These are phyloP conservation scores for Penicillium dipodomyicola DNA, from an alignment of 495 filamentous ascomycete species.

Conservation along the genomic window DNA sequence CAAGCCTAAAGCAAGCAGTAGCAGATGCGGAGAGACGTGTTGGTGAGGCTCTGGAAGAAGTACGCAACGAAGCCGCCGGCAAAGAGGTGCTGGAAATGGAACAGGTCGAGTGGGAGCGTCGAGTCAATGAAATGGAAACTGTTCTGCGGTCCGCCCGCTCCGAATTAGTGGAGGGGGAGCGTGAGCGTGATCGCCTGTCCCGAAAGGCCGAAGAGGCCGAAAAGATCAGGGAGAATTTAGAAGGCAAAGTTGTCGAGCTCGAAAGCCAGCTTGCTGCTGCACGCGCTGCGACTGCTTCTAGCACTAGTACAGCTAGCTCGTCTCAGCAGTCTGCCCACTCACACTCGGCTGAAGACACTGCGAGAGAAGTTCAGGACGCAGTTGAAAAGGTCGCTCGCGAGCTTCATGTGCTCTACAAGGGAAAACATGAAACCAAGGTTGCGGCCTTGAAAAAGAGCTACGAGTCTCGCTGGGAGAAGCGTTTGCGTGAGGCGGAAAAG, in stretches of 20 bases:
- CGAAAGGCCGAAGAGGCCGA: constrained; percentile 73
- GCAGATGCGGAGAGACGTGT: constrained; percentile 88
- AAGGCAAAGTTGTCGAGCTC: constrained; percentile 56
- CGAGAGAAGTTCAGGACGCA: constrained; percentile 70
- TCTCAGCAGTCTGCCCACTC: constrained; percentile 18
- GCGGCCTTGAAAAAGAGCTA: constrained; percentile 93
- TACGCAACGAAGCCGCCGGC: constrained; percentile 67
- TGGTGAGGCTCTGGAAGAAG: constrained; percentile 74
- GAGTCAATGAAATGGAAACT: constrained; percentile 78
- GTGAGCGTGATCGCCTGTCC: constrained; percentile 69
- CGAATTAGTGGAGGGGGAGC: constrained; percentile 73
- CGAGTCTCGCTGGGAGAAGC: constrained; percentile 84
- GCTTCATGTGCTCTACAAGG: constrained; percentile 89
- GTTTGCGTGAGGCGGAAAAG: constrained; percentile 67
- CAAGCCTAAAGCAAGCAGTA: constrained; percentile 79
- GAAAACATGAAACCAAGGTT: constrained; percentile 94
- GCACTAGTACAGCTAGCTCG: constrained; percentile 10
- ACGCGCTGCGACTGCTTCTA: constrained; percentile 43
- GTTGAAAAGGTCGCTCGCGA: constrained; percentile 90
- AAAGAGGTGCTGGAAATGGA: constrained; percentile 73
- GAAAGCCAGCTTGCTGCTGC: constrained; percentile 71
- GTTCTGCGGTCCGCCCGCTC: constrained; percentile 75
- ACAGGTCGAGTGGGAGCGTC: constrained; percentile 76
- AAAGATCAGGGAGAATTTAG: constrained; percentile 61
- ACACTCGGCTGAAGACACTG: constrained; percentile 37